These are phyloP conservation scores for Hypoxylon sp. DNA, from an alignment of 2,329 filamentous ascomycete genomes.

Conservation along the genomic window DNA sequence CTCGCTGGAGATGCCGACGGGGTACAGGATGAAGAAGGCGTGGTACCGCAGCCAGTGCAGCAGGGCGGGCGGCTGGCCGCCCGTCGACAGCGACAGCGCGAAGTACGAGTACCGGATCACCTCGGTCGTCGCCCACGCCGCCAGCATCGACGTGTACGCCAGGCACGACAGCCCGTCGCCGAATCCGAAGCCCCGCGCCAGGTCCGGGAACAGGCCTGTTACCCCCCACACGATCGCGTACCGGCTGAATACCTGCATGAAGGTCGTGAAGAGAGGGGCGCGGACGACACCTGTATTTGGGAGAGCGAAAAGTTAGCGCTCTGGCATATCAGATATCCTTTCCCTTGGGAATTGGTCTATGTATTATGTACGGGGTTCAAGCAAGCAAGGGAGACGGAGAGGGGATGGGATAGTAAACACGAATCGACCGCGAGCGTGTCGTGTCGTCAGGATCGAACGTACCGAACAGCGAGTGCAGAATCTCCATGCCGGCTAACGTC, in stretches of 20 bases:
- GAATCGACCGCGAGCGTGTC: neutral
- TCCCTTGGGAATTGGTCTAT: neutral
- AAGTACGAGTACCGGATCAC: slow-evolving; percentile 95
- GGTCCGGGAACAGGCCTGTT: slow-evolving; percentile 77
- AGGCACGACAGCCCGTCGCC: slow-evolving; percentile 33
- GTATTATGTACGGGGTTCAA: neutral
- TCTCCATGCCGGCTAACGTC: slow-evolving; percentile 83
- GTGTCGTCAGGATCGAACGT: slow-evolving; percentile 45
- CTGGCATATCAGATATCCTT: neutral
- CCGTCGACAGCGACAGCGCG: slow-evolving; percentile 74
- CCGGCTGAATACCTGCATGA: slow-evolving; percentile 89
- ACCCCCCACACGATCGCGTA: slow-evolving; percentile 91
- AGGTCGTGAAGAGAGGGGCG: slow-evolving; percentile 84
- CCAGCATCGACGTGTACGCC: slow-evolving; percentile 80
- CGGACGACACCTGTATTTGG: slow-evolving; percentile 78
- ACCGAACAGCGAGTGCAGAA: slow-evolving; percentile 84
- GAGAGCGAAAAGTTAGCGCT: slow-evolving; percentile 23
- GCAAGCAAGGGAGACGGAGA: slow-evolving; percentile 12
- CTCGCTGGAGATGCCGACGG: slow-evolving; percentile 90
- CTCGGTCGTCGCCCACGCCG: slow-evolving; percentile 91
- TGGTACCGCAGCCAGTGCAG: slow-evolving; percentile 91
- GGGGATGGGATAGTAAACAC: neutral
- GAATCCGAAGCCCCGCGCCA: slow-evolving; percentile 60
- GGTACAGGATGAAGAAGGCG: slow-evolving; percentile 93
- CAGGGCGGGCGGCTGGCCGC: slow-evolving; percentile 68